Conservation (phyloP, 805 yeast species). For the Peterozyma xylosa region DNA sequence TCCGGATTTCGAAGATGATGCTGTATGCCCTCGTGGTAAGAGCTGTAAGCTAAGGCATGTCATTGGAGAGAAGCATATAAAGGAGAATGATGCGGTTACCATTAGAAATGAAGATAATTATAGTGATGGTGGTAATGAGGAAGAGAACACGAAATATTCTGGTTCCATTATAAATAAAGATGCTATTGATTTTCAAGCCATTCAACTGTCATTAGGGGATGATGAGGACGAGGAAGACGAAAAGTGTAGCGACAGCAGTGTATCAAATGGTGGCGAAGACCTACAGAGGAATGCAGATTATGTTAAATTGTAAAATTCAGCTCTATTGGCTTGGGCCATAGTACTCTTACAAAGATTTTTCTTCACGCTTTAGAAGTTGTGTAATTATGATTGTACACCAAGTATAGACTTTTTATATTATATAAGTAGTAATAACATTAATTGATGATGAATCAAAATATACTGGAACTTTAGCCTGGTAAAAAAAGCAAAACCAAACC, state of each 20-base stretch:
- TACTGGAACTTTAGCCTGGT: too few relatives aligned
- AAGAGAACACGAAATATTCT: conserved; percentile 18
- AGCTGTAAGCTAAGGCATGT: conserved; percentile 48
- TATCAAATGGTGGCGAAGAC: conserved; percentile 8
- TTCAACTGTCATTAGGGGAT: conserved; percentile 6
- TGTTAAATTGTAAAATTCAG: conserved; percentile 2
- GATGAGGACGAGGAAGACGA: conserved; percentile 16
- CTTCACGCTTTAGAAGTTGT: too few relatives aligned
- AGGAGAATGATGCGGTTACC: conserved; percentile 15
- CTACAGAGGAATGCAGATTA: conserved; percentile 16
- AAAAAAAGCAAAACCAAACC: too few relatives aligned
- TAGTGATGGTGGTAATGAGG: conserved; percentile 10
- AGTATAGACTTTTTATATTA: background rate
- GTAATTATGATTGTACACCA: background rate
- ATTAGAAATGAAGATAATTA: conserved; percentile 12
- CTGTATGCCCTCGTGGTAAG: conserved; percentile 45
- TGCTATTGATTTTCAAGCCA: conserved; percentile 5
- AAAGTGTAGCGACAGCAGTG: conserved; percentile 4
- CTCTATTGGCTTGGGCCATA: too few relatives aligned
- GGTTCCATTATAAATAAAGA: conserved; percentile 10
- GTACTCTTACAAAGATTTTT: too few relatives aligned
- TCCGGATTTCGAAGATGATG: conserved; percentile 64
- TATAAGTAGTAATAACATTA: background rate
- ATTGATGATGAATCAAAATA: too few relatives aligned
- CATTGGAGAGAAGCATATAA: conserved; percentile 16